These are phyloP conservation scores for Pythium brassicae DNA, from an alignment of 352 stramenopile species.

Conservation along the genomic window DNA sequence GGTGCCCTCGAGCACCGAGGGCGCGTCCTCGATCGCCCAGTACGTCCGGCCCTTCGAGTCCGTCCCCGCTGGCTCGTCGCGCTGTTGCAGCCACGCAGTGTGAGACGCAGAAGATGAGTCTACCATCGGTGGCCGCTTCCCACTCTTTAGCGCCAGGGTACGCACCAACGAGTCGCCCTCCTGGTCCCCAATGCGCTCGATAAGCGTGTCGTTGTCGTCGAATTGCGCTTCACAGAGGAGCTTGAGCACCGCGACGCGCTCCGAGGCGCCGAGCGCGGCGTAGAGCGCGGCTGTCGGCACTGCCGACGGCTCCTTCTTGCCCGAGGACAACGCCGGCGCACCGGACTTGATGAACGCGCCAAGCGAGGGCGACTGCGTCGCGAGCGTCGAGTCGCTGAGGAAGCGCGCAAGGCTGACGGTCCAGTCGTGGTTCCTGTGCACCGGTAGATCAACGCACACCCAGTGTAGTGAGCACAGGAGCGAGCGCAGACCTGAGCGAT, in stretches of 20 bases:
- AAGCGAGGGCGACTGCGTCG: slow-evolving; percentile 6
- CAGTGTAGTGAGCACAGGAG: not conserved
- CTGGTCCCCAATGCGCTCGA: slow-evolving; percentile 51
- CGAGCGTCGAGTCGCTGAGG: slow-evolving; percentile 30
- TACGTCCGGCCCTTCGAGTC: slow-evolving; percentile 49
- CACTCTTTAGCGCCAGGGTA: not conserved
- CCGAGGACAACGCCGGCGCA: not conserved
- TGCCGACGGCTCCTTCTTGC: slow-evolving; percentile 16
- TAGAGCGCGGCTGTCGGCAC: slow-evolving; percentile 29
- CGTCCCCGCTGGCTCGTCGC: slow-evolving; percentile 38
- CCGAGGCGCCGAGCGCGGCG: slow-evolving; percentile 29
- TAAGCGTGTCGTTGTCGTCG: slow-evolving; percentile 51
- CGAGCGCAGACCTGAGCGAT: not conserved
- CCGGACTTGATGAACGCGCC: slow-evolving; percentile 8
- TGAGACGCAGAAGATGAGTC: not conserved
- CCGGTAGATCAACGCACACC: no score
- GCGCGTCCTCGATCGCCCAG: slow-evolving; percentile 58
- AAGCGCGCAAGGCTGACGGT: slow-evolving; percentile 42
- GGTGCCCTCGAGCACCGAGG: slow-evolving; percentile 41
- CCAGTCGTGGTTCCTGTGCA: slow-evolving; percentile 38
- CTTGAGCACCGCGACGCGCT: slow-evolving; percentile 51
- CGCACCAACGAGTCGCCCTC: slow-evolving; percentile 44
- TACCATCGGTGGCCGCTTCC: not conserved
- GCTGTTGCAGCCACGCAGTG: slow-evolving; percentile 17
- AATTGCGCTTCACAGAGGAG: slow-evolving; percentile 63